Conservation (phyloP, 495 filamentous ascomycete species). For the Aspergillus indologenus region DNA sequence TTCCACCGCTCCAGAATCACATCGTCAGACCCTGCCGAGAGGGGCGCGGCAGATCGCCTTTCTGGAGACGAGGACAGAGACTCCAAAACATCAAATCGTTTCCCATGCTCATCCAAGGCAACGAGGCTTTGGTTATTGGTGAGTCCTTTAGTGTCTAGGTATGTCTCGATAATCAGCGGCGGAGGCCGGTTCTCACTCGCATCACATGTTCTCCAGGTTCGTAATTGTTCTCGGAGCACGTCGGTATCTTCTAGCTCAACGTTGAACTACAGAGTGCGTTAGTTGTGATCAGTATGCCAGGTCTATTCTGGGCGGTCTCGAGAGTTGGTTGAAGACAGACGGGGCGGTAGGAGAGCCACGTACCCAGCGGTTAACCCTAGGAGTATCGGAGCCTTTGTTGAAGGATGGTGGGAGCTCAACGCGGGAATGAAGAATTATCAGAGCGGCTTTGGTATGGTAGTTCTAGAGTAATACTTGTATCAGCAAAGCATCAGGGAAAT, state of each 20-base stretch:
- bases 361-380: conserved; percentile 92
- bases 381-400: conserved; percentile 54
- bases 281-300: neutral
- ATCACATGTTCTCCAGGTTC: conserved; percentile 74
- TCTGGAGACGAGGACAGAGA: conserved; percentile 61
- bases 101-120: conserved; percentile 80
- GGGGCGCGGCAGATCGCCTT: conserved; percentile 30
- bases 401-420: conserved; percentile 63
- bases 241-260: conserved; percentile 91
- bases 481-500: conserved; percentile 7
- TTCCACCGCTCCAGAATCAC: conserved; percentile 90
- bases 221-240: conserved; percentile 72
- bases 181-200: conserved; percentile 74
- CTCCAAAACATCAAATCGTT: conserved; percentile 88
- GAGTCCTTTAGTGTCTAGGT: conserved; percentile 75
- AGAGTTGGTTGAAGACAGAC: neutral
- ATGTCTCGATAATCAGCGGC: conserved; percentile 86
- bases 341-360: conserved; percentile 29
- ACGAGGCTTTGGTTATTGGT: conserved; percentile 84
- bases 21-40: conserved; percentile 48
- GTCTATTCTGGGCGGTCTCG: conserved; percentile 15
- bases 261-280: conserved; percentile 66
- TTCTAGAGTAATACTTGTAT: conserved; percentile 54
- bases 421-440: conserved; percentile 78
- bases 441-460: conserved; percentile 83